Conservation (phyloP, 176 grass and related monocot species). For the Metroxylon sagu region DNA sequence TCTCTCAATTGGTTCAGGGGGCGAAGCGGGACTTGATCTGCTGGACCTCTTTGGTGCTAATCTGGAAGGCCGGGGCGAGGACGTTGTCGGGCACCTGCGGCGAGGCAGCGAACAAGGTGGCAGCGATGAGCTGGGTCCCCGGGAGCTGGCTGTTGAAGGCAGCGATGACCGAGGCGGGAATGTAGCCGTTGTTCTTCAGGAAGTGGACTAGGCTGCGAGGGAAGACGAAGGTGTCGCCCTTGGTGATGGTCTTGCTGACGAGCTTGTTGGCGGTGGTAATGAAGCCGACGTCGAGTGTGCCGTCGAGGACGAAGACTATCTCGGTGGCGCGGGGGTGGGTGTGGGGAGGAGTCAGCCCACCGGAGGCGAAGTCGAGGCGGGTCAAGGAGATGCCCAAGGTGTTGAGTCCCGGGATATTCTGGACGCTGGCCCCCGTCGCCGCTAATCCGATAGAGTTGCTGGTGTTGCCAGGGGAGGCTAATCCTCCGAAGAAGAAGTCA, state of each 20-base stretch:
- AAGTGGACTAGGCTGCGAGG: slow-evolving; percentile 58
- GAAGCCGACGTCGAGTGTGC: slow-evolving; percentile 63
- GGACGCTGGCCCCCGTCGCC: slow-evolving; percentile 46
- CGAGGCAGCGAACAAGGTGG: slow-evolving; percentile 38
- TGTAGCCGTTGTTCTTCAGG: slow-evolving; percentile 46
- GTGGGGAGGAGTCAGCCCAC: slow-evolving; percentile 59
- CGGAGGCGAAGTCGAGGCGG: slow-evolving; percentile 53
- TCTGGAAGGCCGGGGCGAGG: slow-evolving; percentile 53
- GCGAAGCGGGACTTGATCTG: slow-evolving; percentile 42
- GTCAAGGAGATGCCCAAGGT: slow-evolving; percentile 65
- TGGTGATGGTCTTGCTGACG: slow-evolving; percentile 32
- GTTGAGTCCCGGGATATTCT: slow-evolving; percentile 50
- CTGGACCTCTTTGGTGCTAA: slow-evolving; percentile 19
- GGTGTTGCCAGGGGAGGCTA: slow-evolving; percentile 38
- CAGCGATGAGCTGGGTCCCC: slow-evolving; percentile 46
- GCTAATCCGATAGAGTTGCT: slow-evolving; percentile 22
- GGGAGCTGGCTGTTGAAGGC: slow-evolving; percentile 83
- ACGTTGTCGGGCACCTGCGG: slow-evolving; percentile 35
- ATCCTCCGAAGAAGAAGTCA: slow-evolving; percentile 55
- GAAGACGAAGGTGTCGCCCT: slow-evolving; percentile 69
- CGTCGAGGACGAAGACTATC: slow-evolving; percentile 63
- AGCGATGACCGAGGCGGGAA: slow-evolving; percentile 40
- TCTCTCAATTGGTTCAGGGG: slow-evolving; percentile 19
- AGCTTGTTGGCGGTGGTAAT: slow-evolving; percentile 60
- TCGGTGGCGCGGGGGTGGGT: slow-evolving; percentile 83